Conservation (phyloP, 2,329 filamentous ascomycete genomes). For the Botryotinia narcissicola region DNA sequence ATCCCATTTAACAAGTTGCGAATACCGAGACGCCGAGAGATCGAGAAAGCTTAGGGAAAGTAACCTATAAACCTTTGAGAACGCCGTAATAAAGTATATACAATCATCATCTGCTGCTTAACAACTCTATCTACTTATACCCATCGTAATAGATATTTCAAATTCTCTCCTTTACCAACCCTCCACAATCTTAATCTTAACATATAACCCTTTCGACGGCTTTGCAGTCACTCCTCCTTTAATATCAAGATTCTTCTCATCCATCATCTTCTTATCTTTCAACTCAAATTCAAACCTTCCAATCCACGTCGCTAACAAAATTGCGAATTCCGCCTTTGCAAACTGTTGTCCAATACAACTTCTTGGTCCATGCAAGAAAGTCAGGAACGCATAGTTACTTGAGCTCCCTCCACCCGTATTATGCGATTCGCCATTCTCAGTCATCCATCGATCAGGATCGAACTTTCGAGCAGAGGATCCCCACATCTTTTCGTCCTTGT, state of each 20-base stretch:
- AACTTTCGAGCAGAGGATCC: constrained; percentile 72
- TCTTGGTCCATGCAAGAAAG: constrained; percentile 82
- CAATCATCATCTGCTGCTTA: background rate
- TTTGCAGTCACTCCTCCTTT: constrained; percentile 68
- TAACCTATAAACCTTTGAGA: background rate
- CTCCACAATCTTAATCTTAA: constrained; percentile 64
- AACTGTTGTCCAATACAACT: constrained; percentile 83
- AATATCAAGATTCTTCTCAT: constrained; percentile 65
- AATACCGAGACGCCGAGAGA: background rate
- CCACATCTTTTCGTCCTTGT: constrained; percentile 69
- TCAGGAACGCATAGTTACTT: constrained; percentile 75
- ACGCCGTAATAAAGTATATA: background rate
- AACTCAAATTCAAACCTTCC: constrained; percentile 69
- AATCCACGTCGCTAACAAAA: constrained; percentile 72
- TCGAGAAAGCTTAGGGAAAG: background rate
- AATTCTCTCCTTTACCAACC: constrained; percentile 55
- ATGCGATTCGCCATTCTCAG: constrained; percentile 39
- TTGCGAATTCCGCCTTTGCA: constrained; percentile 81
- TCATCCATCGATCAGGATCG: constrained; percentile 75
- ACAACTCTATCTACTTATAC: background rate
- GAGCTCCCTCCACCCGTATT: constrained; percentile 65
- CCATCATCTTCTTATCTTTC: constrained; percentile 57
- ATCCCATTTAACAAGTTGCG: background rate
- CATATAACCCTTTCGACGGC: constrained; percentile 69
- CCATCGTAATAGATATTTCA: background rate